A percentile compares a stretch with the other conserved stretches of the same genome.
phyloP scores from a whole-genome alignment of 257 asterid species.

The Agastache rugosa region DNA sequence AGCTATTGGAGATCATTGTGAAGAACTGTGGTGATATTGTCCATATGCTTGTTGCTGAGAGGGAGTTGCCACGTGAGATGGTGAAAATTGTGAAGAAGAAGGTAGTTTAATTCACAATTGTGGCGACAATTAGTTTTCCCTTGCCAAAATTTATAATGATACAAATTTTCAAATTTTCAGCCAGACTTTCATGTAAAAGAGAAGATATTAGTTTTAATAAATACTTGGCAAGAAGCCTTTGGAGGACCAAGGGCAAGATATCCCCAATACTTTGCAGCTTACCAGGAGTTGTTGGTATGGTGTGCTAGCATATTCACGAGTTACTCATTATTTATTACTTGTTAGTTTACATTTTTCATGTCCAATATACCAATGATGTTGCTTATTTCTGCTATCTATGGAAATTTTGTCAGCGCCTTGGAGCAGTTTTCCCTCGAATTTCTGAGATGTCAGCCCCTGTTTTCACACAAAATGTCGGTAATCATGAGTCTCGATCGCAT shows the following conservation, averaged over 20 bases:
- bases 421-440: constrained; percentile 96
- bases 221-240: constrained; percentile 99
- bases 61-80: constrained; percentile 77
- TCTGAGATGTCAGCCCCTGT: constrained; percentile 83
- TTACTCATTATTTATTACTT: constrained; percentile 25
- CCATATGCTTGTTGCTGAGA: constrained; percentile 82
- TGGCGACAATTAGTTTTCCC: constrained; percentile 5
- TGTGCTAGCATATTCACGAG: constrained; percentile 10
- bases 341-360: not conserved
- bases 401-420: constrained; percentile 72
- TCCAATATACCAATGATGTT: not conserved
- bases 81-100: constrained; percentile 76
- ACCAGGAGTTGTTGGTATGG: constrained; percentile 90
- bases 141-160: constrained; percentile 29
- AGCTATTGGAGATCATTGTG: constrained; percentile 82
- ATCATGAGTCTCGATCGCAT: constrained; percentile 62
- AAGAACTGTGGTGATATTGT: constrained; percentile 80
- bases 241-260: constrained; percentile 96
- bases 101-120: constrained; percentile 49
- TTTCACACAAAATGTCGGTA: constrained; percentile 74
- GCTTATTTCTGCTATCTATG: constrained; percentile 36
- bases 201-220: constrained; percentile 88
- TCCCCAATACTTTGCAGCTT: constrained; percentile 90
- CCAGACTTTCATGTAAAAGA: constrained; percentile 97
- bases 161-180: constrained; percentile 55